Conservation (phyloP, 2,329 filamentous ascomycete species). For the Phialophora tarda region DNA sequence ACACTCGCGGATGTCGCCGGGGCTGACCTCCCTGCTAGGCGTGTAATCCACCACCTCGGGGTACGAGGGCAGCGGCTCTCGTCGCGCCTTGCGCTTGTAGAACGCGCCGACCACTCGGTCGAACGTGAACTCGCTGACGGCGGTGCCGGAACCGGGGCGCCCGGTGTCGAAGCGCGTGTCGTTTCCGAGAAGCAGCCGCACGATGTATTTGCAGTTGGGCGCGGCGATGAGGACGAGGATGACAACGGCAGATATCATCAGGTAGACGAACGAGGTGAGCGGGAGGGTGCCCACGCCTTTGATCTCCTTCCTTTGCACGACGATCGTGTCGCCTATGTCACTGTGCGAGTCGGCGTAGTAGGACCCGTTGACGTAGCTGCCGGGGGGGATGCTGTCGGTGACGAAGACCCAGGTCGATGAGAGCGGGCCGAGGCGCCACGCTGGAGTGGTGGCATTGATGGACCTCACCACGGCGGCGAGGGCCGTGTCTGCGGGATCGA, state of each 20-base stretch:
- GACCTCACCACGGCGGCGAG: not conserved
- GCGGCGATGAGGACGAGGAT: not conserved
- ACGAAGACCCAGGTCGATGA: not conserved
- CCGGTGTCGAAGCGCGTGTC: conserved; percentile 2
- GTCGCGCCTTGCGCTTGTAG: not conserved
- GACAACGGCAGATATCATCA: not conserved
- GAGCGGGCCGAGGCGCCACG: not conserved
- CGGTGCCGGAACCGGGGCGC: too few relatives aligned
- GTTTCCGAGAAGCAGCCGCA: not conserved
- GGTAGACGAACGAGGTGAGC: not conserved
- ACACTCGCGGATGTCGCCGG: not conserved
- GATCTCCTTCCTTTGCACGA: not conserved
- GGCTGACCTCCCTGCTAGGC: not conserved
- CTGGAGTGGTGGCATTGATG: not conserved
- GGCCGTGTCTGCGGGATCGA: not conserved
- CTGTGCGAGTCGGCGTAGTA: not conserved
- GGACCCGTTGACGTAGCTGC: not conserved
- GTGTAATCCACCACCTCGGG: not conserved
- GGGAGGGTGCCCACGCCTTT: not conserved
- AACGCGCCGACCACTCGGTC: not conserved
- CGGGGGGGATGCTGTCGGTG: not conserved
- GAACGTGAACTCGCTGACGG: not conserved
- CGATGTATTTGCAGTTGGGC: conserved; percentile 4
- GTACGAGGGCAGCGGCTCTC: not conserved
- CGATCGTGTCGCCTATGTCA: not conserved